These are phyloP conservation scores for Carex arenaria DNA, from an alignment of 202 grass and related monocot genomes.

Conservation along the genomic window DNA sequence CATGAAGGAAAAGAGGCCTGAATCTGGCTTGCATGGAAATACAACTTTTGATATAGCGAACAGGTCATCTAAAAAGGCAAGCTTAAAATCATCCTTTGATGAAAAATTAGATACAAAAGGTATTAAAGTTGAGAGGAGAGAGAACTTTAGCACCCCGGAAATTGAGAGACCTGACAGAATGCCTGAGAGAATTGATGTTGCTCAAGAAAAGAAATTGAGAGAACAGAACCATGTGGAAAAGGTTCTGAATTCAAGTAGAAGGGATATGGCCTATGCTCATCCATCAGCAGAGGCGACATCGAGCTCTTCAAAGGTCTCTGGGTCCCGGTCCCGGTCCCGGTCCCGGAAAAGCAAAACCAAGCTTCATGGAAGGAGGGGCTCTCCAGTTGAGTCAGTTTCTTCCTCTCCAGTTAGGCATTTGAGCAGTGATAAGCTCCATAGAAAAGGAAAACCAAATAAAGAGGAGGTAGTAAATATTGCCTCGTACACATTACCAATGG, in stretches of 20 bases:
- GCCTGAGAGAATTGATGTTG: constrained; percentile 23
- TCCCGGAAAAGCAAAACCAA: constrained; percentile 46
- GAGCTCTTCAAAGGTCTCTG: constrained; percentile 82
- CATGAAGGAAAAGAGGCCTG: constrained; percentile 45
- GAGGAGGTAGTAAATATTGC: constrained; percentile 50
- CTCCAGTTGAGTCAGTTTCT: constrained; percentile 58
- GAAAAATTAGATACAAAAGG: constrained; percentile 40
- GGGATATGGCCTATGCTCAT: constrained; percentile 41
- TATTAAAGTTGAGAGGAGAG: constrained; percentile 34
- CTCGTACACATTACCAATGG: constrained; percentile 26
- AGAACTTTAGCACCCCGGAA: constrained; percentile 44
- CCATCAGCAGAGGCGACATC: constrained; percentile 58
- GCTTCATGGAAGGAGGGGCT: constrained; percentile 45
- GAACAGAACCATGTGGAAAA: constrained; percentile 41
- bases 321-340: constrained; percentile 52
- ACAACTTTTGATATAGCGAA: constrained; percentile 35
- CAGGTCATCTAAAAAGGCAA: constrained; percentile 37
- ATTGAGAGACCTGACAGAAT: constrained; percentile 37
- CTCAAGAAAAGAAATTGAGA: constrained; percentile 54
- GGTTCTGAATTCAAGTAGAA: constrained; percentile 35
- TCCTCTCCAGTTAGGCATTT: constrained; percentile 67
- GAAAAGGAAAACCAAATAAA: constrained; percentile 50
- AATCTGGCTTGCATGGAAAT: constrained; percentile 34
- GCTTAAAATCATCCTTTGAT: constrained; percentile 19
- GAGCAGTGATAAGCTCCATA: constrained; percentile 48